Percentiles rank a stretch among this genome's conserved stretches.
phyloP scores from a whole-genome alignment of 192 early-diverging fungal genomes.

The Jimgerdemannia lactiflua region DNA sequence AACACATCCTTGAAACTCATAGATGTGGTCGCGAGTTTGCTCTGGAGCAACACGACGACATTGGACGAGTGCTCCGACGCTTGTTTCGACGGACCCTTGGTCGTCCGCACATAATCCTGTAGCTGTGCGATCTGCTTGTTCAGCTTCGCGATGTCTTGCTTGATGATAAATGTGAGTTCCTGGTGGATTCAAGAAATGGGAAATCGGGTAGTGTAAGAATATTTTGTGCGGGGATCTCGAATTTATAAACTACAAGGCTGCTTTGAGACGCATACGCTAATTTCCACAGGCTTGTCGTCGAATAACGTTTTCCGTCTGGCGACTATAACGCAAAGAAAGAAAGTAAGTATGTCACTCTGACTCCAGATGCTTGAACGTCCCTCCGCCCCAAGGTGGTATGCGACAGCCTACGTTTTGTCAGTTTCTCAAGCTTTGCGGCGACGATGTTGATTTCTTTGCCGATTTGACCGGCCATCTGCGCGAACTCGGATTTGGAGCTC shows the following conservation, averaged over 20 bases:
- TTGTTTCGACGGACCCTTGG: conserved; percentile 58
- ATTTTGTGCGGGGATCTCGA: not conserved
- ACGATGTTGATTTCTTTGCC: conserved; percentile 87
- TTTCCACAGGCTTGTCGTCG: conserved; percentile 95
- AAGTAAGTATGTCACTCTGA: too few species aligned
- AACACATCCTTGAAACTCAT: conserved; percentile 93
- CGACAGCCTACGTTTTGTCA: conserved; percentile 64
- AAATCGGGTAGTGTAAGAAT: not conserved
- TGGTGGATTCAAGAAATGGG: conserved; percentile 15
- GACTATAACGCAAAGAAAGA: conserved; percentile 37
- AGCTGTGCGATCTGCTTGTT: conserved; percentile 92
- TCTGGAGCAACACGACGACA: conserved; percentile 91
- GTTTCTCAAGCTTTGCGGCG: conserved; percentile 77
- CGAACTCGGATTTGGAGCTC: conserved; percentile 71
- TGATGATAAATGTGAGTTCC: conserved; percentile 92
- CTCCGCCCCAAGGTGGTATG: not conserved
- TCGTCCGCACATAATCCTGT: conserved; percentile 59
- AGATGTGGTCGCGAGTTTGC: conserved; percentile 86
- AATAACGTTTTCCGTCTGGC: conserved; percentile 97
- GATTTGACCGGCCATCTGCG: conserved; percentile 78
- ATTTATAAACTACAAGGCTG: conserved; percentile 76
- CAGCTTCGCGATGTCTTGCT: conserved; percentile 93
- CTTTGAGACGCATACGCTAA: conserved; percentile 66
- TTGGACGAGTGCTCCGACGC: conserved; percentile 87
- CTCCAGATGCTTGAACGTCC: too few species aligned